Evolutionary conservation across 2,329 filamentous ascomycete genomes (phyloP).

Genomic region (Hymenoscyphus fructigenus): DNA sequence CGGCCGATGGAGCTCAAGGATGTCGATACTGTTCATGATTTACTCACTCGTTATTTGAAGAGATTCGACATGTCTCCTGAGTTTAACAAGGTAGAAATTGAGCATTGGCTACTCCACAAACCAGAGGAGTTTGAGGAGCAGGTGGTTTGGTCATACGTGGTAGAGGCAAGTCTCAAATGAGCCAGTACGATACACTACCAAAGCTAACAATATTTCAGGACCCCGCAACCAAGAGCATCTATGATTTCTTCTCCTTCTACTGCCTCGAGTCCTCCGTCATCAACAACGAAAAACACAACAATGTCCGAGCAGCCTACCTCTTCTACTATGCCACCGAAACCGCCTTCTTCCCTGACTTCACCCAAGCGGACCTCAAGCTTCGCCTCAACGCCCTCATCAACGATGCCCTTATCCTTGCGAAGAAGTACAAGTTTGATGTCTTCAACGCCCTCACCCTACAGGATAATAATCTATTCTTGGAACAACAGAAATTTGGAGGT

Average conservation of each 20-base stretch:
- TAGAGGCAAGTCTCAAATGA: conserved; percentile 57
- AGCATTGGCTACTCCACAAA: conserved; percentile 83
- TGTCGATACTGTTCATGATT: conserved; percentile 68
- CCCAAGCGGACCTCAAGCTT: conserved; percentile 64
- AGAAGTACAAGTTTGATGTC: conserved; percentile 83
- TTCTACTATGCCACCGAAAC: conserved; percentile 94
- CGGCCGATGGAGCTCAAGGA: conserved; percentile 80
- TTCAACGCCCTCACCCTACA: conserved; percentile 94
- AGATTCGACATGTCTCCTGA: conserved; percentile 83
- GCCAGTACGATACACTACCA: background rate
- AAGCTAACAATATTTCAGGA: conserved; percentile 42
- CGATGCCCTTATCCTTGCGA: conserved; percentile 85
- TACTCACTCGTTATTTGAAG: conserved; percentile 74
- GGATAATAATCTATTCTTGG: conserved; percentile 91
- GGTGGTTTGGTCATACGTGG: conserved; percentile 91
- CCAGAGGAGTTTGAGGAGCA: conserved; percentile 67
- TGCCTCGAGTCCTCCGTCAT: conserved; percentile 91
- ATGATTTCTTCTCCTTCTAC: conserved; percentile 98
- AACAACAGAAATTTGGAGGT: conserved; percentile 90
- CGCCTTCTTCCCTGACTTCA: conserved; percentile 60
- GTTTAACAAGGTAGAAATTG: conserved; percentile 76
- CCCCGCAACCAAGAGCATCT: conserved; percentile 71
- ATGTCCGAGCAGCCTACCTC: conserved; percentile 87
- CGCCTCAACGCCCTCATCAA: conserved; percentile 78
- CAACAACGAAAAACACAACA: conserved; percentile 71